Conservation (phyloP, 2,329 filamentous ascomycete genomes). For the Talaromyces verruculosus region DNA sequence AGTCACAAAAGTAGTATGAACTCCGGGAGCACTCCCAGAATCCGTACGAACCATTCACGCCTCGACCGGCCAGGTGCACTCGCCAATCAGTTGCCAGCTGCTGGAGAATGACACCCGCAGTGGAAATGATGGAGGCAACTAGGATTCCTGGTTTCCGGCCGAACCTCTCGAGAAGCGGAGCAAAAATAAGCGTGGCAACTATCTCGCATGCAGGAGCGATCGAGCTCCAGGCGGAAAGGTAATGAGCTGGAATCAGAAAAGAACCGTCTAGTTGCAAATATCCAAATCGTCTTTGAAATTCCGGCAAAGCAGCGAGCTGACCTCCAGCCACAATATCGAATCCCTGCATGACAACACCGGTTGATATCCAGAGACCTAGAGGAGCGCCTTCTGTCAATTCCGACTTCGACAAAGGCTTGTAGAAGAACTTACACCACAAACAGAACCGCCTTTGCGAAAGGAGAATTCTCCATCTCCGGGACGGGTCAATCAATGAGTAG, state of each 20-base stretch:
- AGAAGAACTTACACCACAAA: neutral
- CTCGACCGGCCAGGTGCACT: constrained; percentile 31
- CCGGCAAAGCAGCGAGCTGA: constrained; percentile 34
- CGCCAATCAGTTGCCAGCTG: constrained; percentile 31
- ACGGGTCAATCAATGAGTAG: neutral
- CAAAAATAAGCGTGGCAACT: constrained; percentile 25
- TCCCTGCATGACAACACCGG: constrained; percentile 35
- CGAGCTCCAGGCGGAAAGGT: constrained; percentile 34
- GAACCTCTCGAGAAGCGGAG: constrained; percentile 34
- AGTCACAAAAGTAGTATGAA: constrained; percentile 3
- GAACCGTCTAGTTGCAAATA: constrained; percentile 27
- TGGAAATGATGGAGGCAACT: constrained; percentile 29
- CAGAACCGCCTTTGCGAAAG: neutral
- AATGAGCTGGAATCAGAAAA: constrained; percentile 33
- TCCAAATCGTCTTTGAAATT: constrained; percentile 32
- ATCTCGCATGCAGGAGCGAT: constrained; percentile 27
- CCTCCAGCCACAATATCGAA: constrained; percentile 34
- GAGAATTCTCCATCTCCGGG: neutral
- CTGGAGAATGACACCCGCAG: constrained; percentile 34
- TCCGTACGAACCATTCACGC: constrained; percentile 14
- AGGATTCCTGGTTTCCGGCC: constrained; percentile 36
- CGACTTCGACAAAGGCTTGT: neutral
- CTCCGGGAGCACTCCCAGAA: neutral
- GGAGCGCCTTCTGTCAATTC: neutral
- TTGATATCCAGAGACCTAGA: constrained; percentile 32